Conservation (phyloP, 2,329 filamentous ascomycete species). For the Huntiella savannae region DNA sequence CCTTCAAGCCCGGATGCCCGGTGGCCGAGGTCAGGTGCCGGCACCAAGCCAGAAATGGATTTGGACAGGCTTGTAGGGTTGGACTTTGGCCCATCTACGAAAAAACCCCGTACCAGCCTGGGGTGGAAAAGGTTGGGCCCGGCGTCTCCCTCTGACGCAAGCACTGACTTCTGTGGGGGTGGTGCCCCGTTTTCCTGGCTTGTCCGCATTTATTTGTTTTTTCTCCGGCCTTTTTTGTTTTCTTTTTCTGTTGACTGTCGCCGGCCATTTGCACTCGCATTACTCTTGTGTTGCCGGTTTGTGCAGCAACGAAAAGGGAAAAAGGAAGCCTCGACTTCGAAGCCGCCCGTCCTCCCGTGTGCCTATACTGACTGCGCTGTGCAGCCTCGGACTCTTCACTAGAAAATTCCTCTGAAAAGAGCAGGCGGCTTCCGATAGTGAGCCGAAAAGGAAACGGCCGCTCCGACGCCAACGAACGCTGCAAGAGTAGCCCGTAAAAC, state of each 20-base stretch:
- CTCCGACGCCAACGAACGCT: too few species aligned
- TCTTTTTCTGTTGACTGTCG: neutral
- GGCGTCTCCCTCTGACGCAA: constrained; percentile 1
- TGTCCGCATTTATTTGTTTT: neutral
- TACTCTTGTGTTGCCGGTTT: too few species aligned
- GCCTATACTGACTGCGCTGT: too few species aligned
- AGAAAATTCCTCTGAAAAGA: too few species aligned
- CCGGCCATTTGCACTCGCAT: too few species aligned
- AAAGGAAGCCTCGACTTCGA: too few species aligned
- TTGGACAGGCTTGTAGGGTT: constrained; percentile 1
- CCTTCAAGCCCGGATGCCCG: constrained; percentile 11
- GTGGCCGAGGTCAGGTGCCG: constrained; percentile 12
- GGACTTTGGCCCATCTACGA: neutral
- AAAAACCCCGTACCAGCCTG: constrained; percentile 1
- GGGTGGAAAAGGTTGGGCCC: neutral
- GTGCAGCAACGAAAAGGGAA: too few species aligned
- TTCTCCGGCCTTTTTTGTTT: neutral
- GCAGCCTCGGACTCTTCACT: too few species aligned
- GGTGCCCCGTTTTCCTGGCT: neutral
- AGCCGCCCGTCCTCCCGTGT: too few species aligned
- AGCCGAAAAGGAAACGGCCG: too few species aligned
- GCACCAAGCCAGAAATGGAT: constrained; percentile 7
- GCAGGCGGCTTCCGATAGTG: too few species aligned
- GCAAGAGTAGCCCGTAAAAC: too few species aligned
- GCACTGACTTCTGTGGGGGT: neutral